Evolutionary conservation across 352 stramenopile species (phyloP), one percentile per base, ranked within the genome.

Genomic region (Phytophthora multivora): DNA sequence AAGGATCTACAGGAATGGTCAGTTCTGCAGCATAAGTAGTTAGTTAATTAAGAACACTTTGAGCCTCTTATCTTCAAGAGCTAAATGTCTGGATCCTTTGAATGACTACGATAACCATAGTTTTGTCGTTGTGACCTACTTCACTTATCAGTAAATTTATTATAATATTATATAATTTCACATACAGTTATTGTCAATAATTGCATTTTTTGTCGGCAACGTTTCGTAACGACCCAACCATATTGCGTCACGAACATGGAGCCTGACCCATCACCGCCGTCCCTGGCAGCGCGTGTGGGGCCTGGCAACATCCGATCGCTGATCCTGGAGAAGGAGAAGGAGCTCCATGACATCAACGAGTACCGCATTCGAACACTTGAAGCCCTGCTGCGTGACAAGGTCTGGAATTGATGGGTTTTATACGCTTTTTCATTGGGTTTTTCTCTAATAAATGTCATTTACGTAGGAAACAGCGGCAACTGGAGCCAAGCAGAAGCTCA

Each of bases 321-420:
- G 7, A 96, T 97, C 51, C 71, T 91, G 40, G 77, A 94, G 56
- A 97, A 97, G 54, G 89, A 97, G 62, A 92, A 89, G 53, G 89
- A 97, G 69, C 82, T 97, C 23, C 89, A 96, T 64, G 90, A 97
- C 68, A 97, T 97, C 58, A 95, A 97, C 73, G 88, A 96, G 71
- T 97, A 92, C 67, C 80, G 88, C 15, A 91, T 97, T 57, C 79
- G 71, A 48, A 90, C 83, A 39, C 69, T 96, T 15, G 86, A 96
- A 54, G 70, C 68, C 18, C 69, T 94, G 33, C 68, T 95, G 26
- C 80, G 83, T 21, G 87, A 96, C 63, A 93, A 94, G 48, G 87
- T 80, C 55, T 16, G 52, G 28, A 33, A 33, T 5, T 33, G 38
- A 12, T 28, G 52, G 30, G 21, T 28, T 52, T 47, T 19, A 33